Evolutionary conservation across 164 flowering plant genomes (phyloP).

Genomic region (Nelumbo lutea): DNA sequence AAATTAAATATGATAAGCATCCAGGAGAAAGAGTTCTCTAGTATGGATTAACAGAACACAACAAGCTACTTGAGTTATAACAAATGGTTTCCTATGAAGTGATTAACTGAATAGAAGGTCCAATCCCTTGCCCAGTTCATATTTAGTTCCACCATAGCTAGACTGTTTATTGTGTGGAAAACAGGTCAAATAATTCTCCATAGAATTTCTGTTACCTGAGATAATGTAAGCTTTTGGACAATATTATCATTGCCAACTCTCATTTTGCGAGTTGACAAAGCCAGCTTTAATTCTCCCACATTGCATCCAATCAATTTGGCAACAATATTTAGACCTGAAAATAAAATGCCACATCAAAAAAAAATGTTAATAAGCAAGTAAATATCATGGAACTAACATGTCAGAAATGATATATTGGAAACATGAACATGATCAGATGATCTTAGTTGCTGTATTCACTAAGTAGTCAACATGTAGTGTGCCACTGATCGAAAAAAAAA

Average conservation of each 20-base stretch:
- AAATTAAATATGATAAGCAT: background rate
- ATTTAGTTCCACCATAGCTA: background rate
- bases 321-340: conserved; percentile 58
- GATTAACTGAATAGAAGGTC: background rate
- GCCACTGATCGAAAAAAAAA: too few relatives aligned
- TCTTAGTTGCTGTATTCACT: too few relatives aligned
- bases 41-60: background rate
- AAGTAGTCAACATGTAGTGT: too few relatives aligned
- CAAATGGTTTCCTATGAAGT: background rate
- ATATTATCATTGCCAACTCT: conserved; percentile 84
- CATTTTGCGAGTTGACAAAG: conserved; percentile 93
- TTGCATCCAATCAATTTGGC: conserved; percentile 77
- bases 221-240: conserved; percentile 78
- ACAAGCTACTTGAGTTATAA: background rate
- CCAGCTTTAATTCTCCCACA: conserved; percentile 52
- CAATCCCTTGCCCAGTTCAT: background rate
- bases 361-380: background rate
- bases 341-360: background rate
- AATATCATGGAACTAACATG: background rate
- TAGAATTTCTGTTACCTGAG: conserved; percentile 56
- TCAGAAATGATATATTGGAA: background rate
- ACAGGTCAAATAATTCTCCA: background rate
- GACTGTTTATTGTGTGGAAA: background rate
- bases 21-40: background rate
- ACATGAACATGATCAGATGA: too few relatives aligned